Base-by-base conservation (phyloP, 495 filamentous ascomycete species). In the Talaromyces stipitatus region DNA sequence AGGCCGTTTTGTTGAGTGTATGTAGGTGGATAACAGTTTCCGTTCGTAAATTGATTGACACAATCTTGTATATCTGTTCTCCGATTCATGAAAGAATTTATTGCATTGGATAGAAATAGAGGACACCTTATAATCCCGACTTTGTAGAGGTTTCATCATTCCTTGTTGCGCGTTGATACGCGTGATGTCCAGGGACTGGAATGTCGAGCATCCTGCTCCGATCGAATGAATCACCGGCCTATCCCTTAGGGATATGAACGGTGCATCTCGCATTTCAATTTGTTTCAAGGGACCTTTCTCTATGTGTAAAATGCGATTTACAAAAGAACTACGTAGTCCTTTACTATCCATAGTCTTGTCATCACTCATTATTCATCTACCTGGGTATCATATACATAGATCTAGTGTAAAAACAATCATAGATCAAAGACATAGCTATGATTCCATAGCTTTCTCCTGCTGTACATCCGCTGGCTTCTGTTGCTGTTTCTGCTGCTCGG, bases 401-500 rank as follows among this genome's bases (percentile, higher is more conserved):
- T 23, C 43, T 22, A 26, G 6, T 16, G 16, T 16, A 41, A 41
- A 41, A 14, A 41, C 18, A 14, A 20, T 41, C 36, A 41, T 9
- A 41, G n/a, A 41, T 18, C 6, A 1, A 41, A 26, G 10, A 4
- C 45, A 48, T 23, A 26, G 45, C 10, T 26, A 26, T 26, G 20
- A 48, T n/a, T 48, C 45, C 45, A n/a, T 48, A 48, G 20, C 24
- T 26, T 30, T 22, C 23, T 57, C 41, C 5, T 55, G 53, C 22
- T 20, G 8, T n/a, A 3, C 22, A 36, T 41, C 20, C 24, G 10
- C 27, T 36, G 9, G 11, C 18, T 45, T 10, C 9, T 30, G 55
- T 30, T 38, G 36, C 28, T 27, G 55, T 14, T 29, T 22, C 26
- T 50, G 9, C 64, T 76, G 78, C 60, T 81, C 75, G 54, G 82